phyloP scores from a whole-genome alignment of 2,329 filamentous ascomycete species.

The Amauroascus niger region DNA sequence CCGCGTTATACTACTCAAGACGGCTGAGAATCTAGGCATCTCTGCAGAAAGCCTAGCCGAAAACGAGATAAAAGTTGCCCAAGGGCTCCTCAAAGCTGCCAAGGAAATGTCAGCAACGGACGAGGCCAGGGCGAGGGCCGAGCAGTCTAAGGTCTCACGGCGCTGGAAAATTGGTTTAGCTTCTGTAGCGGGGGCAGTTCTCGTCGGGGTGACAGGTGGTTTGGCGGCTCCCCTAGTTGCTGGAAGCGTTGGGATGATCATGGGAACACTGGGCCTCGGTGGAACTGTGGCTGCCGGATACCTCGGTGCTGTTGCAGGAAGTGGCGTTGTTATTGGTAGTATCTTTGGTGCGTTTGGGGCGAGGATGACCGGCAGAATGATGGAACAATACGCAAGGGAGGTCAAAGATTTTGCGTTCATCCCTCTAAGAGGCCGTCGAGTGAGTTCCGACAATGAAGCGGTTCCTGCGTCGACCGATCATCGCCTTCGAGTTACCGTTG shows the following conservation, averaged over 20 bases:
- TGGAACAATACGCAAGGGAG: slow-evolving; percentile 78
- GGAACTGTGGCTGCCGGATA: slow-evolving; percentile 65
- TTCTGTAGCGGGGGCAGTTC: slow-evolving; percentile 73
- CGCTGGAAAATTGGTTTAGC: slow-evolving; percentile 80
- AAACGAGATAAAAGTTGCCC: slow-evolving; percentile 66
- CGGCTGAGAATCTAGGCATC: slow-evolving; percentile 63
- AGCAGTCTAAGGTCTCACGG: slow-evolving; percentile 55
- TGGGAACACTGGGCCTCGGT: slow-evolving; percentile 66
- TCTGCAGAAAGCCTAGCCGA: slow-evolving; percentile 54
- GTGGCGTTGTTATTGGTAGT: slow-evolving; percentile 66
- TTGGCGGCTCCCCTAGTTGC: slow-evolving; percentile 67
- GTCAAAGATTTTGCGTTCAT: slow-evolving; percentile 84
- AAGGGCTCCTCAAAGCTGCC: slow-evolving; percentile 64
- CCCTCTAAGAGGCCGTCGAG: slow-evolving; percentile 47
- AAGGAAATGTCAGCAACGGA: slow-evolving; percentile 66
- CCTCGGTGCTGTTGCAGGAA: slow-evolving; percentile 70
- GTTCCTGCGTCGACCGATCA: slow-evolving; percentile 45
- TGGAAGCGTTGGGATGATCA: slow-evolving; percentile 68
- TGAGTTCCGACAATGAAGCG: slow-evolving; percentile 38
- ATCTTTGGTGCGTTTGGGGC: slow-evolving; percentile 88
- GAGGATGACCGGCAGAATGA: slow-evolving; percentile 71
- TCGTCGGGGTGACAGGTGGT: slow-evolving; percentile 74
- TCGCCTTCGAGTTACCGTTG: slow-evolving; percentile 70
- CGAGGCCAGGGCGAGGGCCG: slow-evolving; percentile 61
- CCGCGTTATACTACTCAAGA: slow-evolving; percentile 58